Evolutionary conservation across 495 filamentous ascomycete species (phyloP).

Genomic region (Amniculicola lignicola): DNA sequence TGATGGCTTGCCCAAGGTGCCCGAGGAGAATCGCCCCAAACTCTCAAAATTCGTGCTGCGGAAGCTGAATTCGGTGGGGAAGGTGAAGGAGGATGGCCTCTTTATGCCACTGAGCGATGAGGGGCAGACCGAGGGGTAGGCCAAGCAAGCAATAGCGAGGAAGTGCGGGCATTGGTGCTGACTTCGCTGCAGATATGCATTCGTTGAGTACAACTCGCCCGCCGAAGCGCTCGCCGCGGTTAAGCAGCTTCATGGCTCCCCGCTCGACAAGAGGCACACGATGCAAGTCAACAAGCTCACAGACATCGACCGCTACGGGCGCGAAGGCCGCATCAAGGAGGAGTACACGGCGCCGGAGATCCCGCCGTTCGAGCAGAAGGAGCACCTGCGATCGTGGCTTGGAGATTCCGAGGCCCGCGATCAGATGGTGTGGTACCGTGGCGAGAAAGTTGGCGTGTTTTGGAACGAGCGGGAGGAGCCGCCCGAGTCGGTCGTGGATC

Average conservation of each 20-base stretch:
- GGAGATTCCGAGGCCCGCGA: constrained; percentile 82
- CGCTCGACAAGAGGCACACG: constrained; percentile 93
- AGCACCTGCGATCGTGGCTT: constrained; percentile 92
- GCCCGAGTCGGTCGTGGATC: constrained; percentile 84
- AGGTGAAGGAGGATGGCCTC: constrained; percentile 77
- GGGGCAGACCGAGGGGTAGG: constrained; percentile 78
- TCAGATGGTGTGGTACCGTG: constrained; percentile 88
- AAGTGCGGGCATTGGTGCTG: constrained; percentile 1
- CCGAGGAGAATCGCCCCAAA: constrained; percentile 79
- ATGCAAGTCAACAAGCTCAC: constrained; percentile 95
- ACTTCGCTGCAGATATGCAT: constrained; percentile 51
- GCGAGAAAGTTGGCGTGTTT: constrained; percentile 87
- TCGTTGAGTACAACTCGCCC: constrained; percentile 92
- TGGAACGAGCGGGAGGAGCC: constrained; percentile 95
- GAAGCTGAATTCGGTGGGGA: constrained; percentile 81
- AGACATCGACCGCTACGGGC: constrained; percentile 92
- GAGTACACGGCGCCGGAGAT: constrained; percentile 75
- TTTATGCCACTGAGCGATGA: constrained; percentile 89
- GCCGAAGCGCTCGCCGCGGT: constrained; percentile 85
- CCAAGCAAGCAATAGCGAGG: not conserved
- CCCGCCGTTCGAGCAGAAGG: constrained; percentile 80
- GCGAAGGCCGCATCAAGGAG: constrained; percentile 89
- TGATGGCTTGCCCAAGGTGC: constrained; percentile 85
- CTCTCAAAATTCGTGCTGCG: constrained; percentile 90
- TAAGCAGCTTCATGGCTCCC: constrained; percentile 74